Conservation (phyloP, 2,329 filamentous ascomycete species). For the Phaeophleospora eucalypticola region DNA sequence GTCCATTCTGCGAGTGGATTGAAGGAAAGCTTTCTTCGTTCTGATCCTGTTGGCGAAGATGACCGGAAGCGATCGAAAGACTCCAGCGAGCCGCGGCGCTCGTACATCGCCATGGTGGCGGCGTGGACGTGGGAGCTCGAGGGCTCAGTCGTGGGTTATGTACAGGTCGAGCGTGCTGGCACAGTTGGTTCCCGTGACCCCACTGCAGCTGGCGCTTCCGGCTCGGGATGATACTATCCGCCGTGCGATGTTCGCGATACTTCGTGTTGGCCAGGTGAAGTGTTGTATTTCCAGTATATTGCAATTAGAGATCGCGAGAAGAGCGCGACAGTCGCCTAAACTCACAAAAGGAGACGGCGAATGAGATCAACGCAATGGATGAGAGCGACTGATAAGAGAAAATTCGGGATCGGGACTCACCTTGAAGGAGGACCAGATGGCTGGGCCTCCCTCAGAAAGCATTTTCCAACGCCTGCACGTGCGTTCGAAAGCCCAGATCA, state of each 20-base stretch:
- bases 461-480: too few species aligned
- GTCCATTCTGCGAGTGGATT: constrained; percentile 47
- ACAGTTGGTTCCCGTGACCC: constrained; percentile 6
- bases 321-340: not conserved
- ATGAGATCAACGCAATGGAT: not conserved
- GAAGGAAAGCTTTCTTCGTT: constrained; percentile 47
- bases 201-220: constrained; percentile 2
- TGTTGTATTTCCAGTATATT: too few species aligned
- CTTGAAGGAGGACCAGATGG: not conserved
- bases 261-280: too few species aligned
- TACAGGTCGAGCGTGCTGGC: constrained; percentile 2
- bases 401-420: not conserved
- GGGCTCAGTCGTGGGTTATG: constrained; percentile 1
- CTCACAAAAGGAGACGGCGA: not conserved
- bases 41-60: constrained; percentile 34
- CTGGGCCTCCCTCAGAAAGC: not conserved
- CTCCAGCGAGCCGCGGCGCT: constrained; percentile 27
- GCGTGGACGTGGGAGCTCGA: constrained; percentile 2
- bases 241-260: not conserved
- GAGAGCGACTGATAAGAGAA: not conserved
- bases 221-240: not conserved
- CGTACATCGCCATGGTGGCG: constrained; percentile 23
- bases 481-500: not conserved
- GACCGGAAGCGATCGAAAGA: constrained; percentile 25
- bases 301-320: too few species aligned